These are phyloP conservation scores for Neurospora africana DNA, from an alignment of 495 filamentous ascomycete genomes.

Conservation along the genomic window DNA sequence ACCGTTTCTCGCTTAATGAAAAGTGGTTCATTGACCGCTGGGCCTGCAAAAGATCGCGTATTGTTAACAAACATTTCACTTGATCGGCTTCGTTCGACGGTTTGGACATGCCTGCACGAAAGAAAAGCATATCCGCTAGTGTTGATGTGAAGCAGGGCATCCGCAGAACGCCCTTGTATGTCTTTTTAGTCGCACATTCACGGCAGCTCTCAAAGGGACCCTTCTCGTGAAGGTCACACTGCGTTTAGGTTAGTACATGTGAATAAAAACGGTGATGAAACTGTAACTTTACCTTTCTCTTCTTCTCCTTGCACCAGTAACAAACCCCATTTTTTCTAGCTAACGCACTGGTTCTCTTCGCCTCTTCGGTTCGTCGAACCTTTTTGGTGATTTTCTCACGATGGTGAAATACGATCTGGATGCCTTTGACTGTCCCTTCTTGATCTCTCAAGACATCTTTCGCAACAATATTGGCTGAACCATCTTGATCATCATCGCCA, in stretches of 20 bases:
- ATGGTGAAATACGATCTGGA: background rate
- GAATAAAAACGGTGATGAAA: background rate
- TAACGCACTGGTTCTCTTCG: slow-evolving; percentile 6
- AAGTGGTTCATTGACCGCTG: slow-evolving; percentile 20
- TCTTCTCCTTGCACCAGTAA: slow-evolving; percentile 14
- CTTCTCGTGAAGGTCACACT: slow-evolving; percentile 17
- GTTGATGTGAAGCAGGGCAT: slow-evolving; percentile 18
- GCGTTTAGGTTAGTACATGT: background rate
- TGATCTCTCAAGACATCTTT: background rate
- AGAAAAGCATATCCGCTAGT: slow-evolving; percentile 17
- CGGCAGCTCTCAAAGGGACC: slow-evolving; percentile 13
- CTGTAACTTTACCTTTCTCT: slow-evolving; percentile 15
- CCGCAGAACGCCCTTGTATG: slow-evolving; percentile 14
- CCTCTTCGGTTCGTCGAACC: slow-evolving; percentile 8
- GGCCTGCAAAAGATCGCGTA: slow-evolving; percentile 3
- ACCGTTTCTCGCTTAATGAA: slow-evolving; percentile 10
- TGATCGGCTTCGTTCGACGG: background rate
- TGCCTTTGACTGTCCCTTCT: background rate
- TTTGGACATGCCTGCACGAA: slow-evolving; percentile 12
- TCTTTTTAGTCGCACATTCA: slow-evolving; percentile 8
- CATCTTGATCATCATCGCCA: background rate
- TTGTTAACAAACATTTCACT: background rate
- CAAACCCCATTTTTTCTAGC: slow-evolving; percentile 20
- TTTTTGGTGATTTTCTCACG: background rate
- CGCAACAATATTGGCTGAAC: background rate